phyloP scores from a whole-genome alignment of 2,329 filamentous ascomycete species.

The Colletotrichum plurivorum region DNA sequence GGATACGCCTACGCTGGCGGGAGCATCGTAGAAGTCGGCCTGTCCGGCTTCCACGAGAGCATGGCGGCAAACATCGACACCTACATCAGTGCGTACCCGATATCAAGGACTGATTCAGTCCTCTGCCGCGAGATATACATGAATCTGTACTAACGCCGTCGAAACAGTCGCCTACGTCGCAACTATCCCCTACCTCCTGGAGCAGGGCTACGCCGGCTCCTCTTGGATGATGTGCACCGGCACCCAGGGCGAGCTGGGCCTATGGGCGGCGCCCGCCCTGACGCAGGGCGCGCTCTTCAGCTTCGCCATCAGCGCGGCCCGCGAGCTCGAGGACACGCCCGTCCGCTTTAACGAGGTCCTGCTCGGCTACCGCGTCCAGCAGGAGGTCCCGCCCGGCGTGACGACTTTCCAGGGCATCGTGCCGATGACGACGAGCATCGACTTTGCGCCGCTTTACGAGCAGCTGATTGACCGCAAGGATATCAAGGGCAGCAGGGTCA shows the following conservation, averaged over 20 bases:
- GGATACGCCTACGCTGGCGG: slow-evolving; percentile 45
- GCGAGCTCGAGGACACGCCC: slow-evolving; percentile 48
- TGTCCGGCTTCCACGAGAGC: slow-evolving; percentile 42
- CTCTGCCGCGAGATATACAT: too few relatives aligned
- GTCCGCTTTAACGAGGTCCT: slow-evolving; percentile 57
- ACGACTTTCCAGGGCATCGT: neutral
- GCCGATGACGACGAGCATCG: neutral
- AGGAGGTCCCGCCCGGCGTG: slow-evolving; percentile 39
- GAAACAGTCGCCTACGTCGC: slow-evolving; percentile 48
- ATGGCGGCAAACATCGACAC: slow-evolving; percentile 47
- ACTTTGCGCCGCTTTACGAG: slow-evolving; percentile 28
- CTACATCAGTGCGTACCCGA: slow-evolving; percentile 48
- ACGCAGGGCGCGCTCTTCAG: slow-evolving; percentile 54
- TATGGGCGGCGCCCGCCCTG: slow-evolving; percentile 44
- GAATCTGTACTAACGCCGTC: neutral
- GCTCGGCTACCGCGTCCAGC: slow-evolving; percentile 49
- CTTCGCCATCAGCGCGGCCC: slow-evolving; percentile 48
- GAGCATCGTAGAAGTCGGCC: slow-evolving; percentile 44
- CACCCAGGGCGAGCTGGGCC: slow-evolving; percentile 45
- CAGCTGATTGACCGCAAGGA: slow-evolving; percentile 26
- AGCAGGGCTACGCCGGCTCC: slow-evolving; percentile 41
- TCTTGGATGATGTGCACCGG: slow-evolving; percentile 54
- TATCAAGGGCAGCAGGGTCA: slow-evolving; percentile 11
- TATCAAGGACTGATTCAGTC: neutral
- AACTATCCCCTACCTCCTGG: slow-evolving; percentile 50